Base-by-base conservation (phyloP, 2,329 filamentous ascomycete genomes). In the Herpotrichia juniperi region DNA sequence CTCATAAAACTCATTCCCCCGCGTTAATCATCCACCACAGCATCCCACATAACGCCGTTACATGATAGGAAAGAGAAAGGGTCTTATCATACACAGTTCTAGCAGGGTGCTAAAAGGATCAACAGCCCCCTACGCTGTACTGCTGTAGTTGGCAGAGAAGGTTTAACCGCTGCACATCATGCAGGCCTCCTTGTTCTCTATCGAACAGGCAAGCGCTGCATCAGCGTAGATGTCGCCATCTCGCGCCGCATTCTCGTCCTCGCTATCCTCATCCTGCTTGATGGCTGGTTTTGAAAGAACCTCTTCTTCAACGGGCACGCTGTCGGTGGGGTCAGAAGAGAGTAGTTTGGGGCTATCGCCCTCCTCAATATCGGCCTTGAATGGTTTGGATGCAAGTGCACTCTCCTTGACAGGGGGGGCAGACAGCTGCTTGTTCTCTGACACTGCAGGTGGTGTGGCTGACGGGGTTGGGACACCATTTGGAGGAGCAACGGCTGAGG, bases 161-260 rank as follows among this genome's bases (percentile, higher is more conserved):
- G 9, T 52, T 75, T 84, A 97, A 80, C 93, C 93, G 77, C 91
- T 96, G 87, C 94, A 99, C 94, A 99, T 97, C 60, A 96, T 74
- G 74, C 94, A 99, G 42, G 88, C 83, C 74, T 99, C 94, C 64
- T 89, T 91, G 81, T 97, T 97, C 73, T 97, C 93, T 75, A 99
- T 97, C 78, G 93, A 97, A 82, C 94, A 99, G 66, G 87, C 86
- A 72, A 99, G 80, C 14, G 90, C 93, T 52, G 93, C 91, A 64
- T 97, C 90, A 0, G 93, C 93, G 76, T 96, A 99, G 64, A 99
- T 99, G 72, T 99, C 93, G 45, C 85, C 86, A 74, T 97, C 93
- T 10, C 90, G 85, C 61, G 88, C 87, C 59, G 87, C 84, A 67
- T 83, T 91, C 57, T 88, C 85, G 21, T 85, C 82, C 51, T 88